Evolutionary conservation across 257 asterid species (phyloP).

Genomic region (Echites panduratus): DNA sequence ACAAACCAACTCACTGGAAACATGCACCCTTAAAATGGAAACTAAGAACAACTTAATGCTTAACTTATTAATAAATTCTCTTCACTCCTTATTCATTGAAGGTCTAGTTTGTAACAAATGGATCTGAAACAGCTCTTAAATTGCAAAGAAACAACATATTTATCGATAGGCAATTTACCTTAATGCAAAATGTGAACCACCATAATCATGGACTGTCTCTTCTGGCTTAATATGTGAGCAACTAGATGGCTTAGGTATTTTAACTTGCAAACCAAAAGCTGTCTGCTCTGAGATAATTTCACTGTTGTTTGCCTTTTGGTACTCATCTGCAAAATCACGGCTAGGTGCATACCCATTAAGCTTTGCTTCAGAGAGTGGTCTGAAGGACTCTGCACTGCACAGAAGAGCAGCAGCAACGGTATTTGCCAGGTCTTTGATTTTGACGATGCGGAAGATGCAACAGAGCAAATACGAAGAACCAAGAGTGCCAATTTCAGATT

Average conservation of each 20-base stretch:
- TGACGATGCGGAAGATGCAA: constrained; percentile 92
- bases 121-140: background rate
- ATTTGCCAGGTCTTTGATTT: constrained; percentile 94
- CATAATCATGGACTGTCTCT: constrained; percentile 28
- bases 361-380: constrained; percentile 47
- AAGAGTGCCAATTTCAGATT: constrained; percentile 61
- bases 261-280: constrained; percentile 33
- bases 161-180: constrained; percentile 38
- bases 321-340: constrained; percentile 34
- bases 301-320: constrained; percentile 26
- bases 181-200: constrained; percentile 34
- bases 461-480: constrained; percentile 85
- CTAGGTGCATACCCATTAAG: constrained; percentile 47
- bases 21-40: background rate
- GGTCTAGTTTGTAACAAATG: background rate
- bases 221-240: constrained; percentile 38
- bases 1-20: background rate
- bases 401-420: constrained; percentile 84
- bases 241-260: constrained; percentile 32
- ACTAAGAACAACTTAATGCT: background rate
- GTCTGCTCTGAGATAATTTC: constrained; percentile 24
- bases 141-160: background rate
- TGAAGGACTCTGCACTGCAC: constrained; percentile 47
- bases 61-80: background rate
- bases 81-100: background rate